These are phyloP conservation scores for Zizania latifolia DNA, from an alignment of 176 grass and related monocot genomes.

Conservation along the genomic window DNA sequence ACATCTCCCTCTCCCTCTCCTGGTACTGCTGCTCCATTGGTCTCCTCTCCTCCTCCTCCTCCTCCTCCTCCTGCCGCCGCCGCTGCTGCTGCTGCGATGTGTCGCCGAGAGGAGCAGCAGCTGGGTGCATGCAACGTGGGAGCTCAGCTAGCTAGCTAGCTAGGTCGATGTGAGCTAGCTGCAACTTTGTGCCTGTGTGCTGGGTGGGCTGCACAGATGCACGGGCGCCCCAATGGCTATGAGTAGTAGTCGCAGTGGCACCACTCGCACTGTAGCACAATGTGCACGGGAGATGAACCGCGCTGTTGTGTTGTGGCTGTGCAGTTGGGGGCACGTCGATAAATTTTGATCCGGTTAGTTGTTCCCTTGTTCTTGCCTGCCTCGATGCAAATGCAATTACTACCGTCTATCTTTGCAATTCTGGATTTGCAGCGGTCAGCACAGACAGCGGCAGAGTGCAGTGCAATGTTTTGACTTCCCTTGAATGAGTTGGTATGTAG, in stretches of 20 bases:
- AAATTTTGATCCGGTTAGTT: background rate
- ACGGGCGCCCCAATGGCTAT: background rate
- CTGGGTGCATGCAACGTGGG: background rate
- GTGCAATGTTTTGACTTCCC: background rate
- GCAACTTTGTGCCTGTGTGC: background rate
- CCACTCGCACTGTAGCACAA: background rate
- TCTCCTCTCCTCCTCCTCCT: background rate
- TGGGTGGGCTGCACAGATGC: background rate
- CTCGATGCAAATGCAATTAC: too few species aligned
- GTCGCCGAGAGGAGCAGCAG: background rate
- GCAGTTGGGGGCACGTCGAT: background rate
- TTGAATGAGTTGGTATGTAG: too few species aligned
- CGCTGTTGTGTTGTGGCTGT: background rate
- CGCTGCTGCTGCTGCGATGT: background rate
- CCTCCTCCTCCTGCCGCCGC: too few species aligned
- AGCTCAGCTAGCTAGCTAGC: background rate
- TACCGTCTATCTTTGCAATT: background rate
- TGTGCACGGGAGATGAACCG: background rate
- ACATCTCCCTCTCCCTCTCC: slow-evolving; percentile 51
- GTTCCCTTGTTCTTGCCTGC: too few species aligned
- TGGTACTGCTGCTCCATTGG: slow-evolving; percentile 43
- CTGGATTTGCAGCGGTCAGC: background rate
- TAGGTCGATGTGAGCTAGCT: background rate
- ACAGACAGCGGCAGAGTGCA: background rate
- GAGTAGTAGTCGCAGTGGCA: background rate